Percentiles rank a stretch among this genome's conserved stretches.
Evolutionary conservation across 768 basidiomycete species (phyloP).

Genomic region (Hygrophorus pudorinus): DNA sequence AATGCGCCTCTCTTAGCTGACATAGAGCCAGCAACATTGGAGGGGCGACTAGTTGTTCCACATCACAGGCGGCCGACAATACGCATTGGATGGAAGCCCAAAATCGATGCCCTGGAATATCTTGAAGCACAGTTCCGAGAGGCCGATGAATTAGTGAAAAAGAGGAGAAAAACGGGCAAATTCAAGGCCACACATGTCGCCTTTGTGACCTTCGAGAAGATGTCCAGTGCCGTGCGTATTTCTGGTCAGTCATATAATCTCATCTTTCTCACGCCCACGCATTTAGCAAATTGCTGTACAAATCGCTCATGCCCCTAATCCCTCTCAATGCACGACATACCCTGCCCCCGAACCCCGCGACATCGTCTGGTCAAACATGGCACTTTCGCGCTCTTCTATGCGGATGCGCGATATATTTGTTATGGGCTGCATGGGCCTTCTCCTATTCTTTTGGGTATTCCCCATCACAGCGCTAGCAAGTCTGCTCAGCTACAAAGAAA

Average conservation of each 20-base stretch:
- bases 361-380: constrained; percentile 90
- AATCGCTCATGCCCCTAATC: constrained; percentile 63
- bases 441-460: constrained; percentile 88
- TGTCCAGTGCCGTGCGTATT: constrained; percentile 74
- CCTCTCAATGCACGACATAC: constrained; percentile 54
- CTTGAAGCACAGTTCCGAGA: constrained; percentile 72
- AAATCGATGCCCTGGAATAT: constrained; percentile 85
- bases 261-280: not conserved
- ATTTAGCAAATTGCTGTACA: constrained; percentile 81
- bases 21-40: constrained; percentile 42
- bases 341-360: constrained; percentile 92
- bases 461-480: constrained; percentile 84
- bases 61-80: constrained; percentile 70
- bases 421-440: constrained; percentile 50
- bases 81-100: constrained; percentile 58
- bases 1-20: constrained; percentile 35
- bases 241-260: not conserved
- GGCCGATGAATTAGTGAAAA: constrained; percentile 77
- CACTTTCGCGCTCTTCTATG: constrained; percentile 46
- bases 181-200: constrained; percentile 79
- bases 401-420: constrained; percentile 67
- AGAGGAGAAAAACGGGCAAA: constrained; percentile 56
- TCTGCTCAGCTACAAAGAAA: constrained; percentile 86
- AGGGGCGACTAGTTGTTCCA: constrained; percentile 58
- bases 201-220: constrained; percentile 95